Conservation (phyloP, 1,284 basidiomycete species). For the Trichosporon faecale region DNA sequence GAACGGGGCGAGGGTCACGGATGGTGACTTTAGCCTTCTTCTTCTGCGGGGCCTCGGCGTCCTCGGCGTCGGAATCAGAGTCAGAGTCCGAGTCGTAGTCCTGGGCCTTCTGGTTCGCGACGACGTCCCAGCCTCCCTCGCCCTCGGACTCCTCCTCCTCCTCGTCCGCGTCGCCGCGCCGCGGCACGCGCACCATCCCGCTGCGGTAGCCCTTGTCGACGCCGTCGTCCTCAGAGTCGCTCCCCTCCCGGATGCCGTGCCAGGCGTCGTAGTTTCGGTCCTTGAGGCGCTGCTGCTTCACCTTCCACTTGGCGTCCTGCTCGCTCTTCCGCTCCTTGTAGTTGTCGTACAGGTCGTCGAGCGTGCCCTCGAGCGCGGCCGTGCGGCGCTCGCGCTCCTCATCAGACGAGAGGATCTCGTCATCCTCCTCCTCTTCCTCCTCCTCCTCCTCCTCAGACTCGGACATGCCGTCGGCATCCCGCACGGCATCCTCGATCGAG, state of each 20-base stretch:
- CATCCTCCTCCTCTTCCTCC: slow-evolving; percentile 51
- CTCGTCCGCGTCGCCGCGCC: slow-evolving; percentile 52
- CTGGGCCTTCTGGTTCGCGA: slow-evolving; percentile 64
- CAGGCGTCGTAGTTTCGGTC: slow-evolving; percentile 70
- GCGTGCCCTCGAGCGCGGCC: slow-evolving; percentile 70
- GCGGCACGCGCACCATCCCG: slow-evolving; percentile 30
- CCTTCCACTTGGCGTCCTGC: slow-evolving; percentile 85
- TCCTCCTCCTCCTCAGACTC: slow-evolving; percentile 52
- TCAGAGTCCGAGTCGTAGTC: slow-evolving; percentile 55
- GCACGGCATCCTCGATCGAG: slow-evolving; percentile 54
- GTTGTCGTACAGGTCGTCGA: slow-evolving; percentile 84
- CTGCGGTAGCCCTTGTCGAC: slow-evolving; percentile 46
- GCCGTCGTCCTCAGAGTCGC: slow-evolving; percentile 47
- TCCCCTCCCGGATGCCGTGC: slow-evolving; percentile 63
- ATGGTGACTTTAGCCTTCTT: slow-evolving; percentile 21
- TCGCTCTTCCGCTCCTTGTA: slow-evolving; percentile 80
- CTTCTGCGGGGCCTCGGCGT: slow-evolving; percentile 21
- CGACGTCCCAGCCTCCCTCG: slow-evolving; percentile 71
- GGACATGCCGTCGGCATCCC: slow-evolving; percentile 53
- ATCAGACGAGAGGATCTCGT: slow-evolving; percentile 62
- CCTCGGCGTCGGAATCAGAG: slow-evolving; percentile 37
- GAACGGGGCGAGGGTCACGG: slow-evolving; percentile 27
- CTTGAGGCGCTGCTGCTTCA: slow-evolving; percentile 74
- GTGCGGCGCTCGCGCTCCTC: slow-evolving; percentile 68
- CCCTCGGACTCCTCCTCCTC: slow-evolving; percentile 58